Percentiles rank a stretch among this genome's conserved stretches.
Evolutionary conservation across 129 eudicot genomes (phyloP).

Genomic region (Arctium lappa): DNA sequence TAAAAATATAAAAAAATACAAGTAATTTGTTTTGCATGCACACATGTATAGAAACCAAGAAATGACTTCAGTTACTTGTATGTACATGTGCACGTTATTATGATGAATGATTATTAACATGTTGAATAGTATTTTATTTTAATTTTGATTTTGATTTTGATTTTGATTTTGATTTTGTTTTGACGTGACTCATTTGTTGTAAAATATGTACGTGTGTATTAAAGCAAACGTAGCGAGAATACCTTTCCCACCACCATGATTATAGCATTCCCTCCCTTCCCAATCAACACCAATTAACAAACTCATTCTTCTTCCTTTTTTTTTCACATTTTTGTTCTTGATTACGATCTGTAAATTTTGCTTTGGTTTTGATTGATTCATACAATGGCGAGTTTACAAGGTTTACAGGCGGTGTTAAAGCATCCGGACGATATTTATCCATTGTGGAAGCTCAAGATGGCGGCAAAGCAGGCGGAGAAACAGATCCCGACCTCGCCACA

Average conservation of each 20-base stretch:
- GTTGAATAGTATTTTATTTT: no score
- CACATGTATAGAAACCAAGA: no score
- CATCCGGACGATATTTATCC: slow-evolving; percentile 90
- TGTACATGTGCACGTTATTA: no score
- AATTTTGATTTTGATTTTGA: no score
- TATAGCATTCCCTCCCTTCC: not conserved
- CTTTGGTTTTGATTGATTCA: not conserved
- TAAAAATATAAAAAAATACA: no score
- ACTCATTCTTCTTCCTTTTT: not conserved
- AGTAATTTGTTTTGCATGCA: no score
- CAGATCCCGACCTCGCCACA: slow-evolving; percentile 91
- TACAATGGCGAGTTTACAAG: slow-evolving; percentile 66
- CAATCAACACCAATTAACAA: not conserved
- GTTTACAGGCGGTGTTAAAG: slow-evolving; percentile 45
- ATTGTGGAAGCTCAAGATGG: slow-evolving; percentile 72
- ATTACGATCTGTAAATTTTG: not conserved
- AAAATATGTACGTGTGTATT: not conserved
- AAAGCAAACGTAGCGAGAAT: not conserved
- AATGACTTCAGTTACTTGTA: no score
- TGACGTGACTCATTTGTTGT: not conserved
- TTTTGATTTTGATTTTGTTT: no score
- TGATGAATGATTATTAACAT: no score
- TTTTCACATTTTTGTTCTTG: not conserved
- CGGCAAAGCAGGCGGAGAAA: slow-evolving; percentile 69
- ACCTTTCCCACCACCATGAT: not conserved